These are phyloP conservation scores for Ampelocalamus luodianensis DNA, from an alignment of 176 grass and related monocot species.

Conservation along the genomic window DNA sequence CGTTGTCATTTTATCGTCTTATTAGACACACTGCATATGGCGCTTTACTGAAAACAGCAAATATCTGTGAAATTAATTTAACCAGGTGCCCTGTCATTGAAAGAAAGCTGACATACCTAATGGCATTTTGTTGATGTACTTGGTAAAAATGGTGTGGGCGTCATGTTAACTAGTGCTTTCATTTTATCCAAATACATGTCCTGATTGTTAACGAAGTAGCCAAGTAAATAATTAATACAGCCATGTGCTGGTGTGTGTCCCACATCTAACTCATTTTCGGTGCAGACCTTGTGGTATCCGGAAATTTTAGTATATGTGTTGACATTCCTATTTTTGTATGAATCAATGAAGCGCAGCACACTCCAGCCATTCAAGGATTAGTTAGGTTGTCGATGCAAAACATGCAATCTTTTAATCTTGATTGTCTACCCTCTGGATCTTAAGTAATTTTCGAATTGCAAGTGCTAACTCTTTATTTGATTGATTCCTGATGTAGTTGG, in stretches of 20 bases:
- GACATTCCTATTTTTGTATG: constrained; percentile 25
- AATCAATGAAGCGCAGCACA: constrained; percentile 7
- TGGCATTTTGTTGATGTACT: constrained; percentile 20
- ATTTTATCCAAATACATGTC: background rate
- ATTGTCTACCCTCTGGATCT: constrained; percentile 14
- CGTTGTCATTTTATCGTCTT: background rate
- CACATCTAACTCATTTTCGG: background rate
- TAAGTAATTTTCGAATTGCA: background rate
- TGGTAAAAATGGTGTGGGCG: constrained; percentile 13
- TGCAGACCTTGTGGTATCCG: constrained; percentile 15
- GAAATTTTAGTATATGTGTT: background rate
- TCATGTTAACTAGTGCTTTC: background rate
- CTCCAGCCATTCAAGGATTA: constrained; percentile 20
- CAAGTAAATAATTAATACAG: constrained; percentile 22
- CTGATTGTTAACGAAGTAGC: constrained; percentile 4
- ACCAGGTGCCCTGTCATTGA: background rate
- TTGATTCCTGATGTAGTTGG: constrained; percentile 52
- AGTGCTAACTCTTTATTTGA: constrained; percentile 38
- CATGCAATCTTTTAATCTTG: constrained; percentile 12
- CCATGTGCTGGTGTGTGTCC: background rate
- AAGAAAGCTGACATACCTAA: constrained; percentile 23
- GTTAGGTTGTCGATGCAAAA: constrained; percentile 22
- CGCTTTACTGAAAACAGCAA: constrained; percentile 19
- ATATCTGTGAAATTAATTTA: constrained; percentile 3
- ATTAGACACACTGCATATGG: background rate